Evolutionary conservation across 306 rosid genomes (phyloP), one percentile per base, ranked within the genome.

Genomic region (Dalbergia oliveri): DNA sequence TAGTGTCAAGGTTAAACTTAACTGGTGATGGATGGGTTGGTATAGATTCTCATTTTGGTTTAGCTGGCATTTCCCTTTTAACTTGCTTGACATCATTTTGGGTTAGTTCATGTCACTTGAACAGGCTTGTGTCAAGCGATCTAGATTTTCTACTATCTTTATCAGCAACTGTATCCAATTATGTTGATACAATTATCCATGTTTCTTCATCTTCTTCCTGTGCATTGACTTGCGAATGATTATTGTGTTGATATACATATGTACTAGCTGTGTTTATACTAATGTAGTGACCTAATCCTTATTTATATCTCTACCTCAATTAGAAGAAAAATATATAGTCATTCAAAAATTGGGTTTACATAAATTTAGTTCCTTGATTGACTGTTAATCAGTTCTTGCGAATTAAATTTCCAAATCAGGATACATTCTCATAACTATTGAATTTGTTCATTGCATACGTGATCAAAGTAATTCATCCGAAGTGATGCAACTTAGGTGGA

Each of bases 71-170:
- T 80, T 61, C 77, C 45, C 54, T 57, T 70, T 69, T 51, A 65
- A 75, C 87, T n/a, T 54, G 66, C 68, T 80, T 80, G 82, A 68
- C 84, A 54, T 79, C 75, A 43, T 84, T 84, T 58, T 37, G 72
- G 66, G 53, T 75, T 14, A 79, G 78, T 69, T 53, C 69, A 41
- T 57, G 71, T 68, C 63, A 19, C 76, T 57, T 34, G 71, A 81
- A 56, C 66, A 70, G 59, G 50, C 45, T 66, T 66, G 76, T 67
- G 64, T 45, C 61, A 73, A 66, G 75, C 65, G 5, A 67, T 54
- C 44, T 65, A 66, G 54, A 81, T 50, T 57, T 74, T 60, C 47
- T 81, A 66, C 69, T 81, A 81, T 74, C 69, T 81, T 19, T 76
- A 15, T 81, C 71, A 58, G 56, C 61, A 74, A 53, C 12, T 84